Evolutionary conservation across 78 protist genomes (phyloP).

Genomic region (Creolimax fragrantissima): DNA sequence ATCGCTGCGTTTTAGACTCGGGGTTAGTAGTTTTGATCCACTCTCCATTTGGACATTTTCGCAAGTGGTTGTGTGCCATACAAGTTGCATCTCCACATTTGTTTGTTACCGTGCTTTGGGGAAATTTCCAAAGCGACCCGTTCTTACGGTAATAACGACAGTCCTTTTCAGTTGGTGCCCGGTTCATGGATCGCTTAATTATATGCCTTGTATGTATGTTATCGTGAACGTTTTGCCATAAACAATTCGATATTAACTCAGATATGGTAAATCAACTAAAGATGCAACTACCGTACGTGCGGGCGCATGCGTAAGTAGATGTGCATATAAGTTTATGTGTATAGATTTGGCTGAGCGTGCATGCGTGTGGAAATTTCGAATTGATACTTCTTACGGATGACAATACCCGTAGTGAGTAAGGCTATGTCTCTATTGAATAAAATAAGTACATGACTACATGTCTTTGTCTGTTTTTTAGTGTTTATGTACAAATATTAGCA

Average conservation of each 20-base stretch:
- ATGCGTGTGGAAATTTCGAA: no score
- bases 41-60: background rate
- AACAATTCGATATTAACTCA: background rate
- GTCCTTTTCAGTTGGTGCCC: background rate
- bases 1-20: background rate
- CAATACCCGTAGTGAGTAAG: no score
- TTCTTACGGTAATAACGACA: background rate
- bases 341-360: no score
- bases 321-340: no score
- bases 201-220: background rate
- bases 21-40: background rate
- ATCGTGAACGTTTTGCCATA: background rate
- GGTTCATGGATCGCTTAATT: background rate
- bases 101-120: background rate
- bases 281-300: no score
- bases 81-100: background rate
- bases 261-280: no score
- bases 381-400: background rate
- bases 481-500: no score
- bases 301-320: no score
- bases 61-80: background rate
- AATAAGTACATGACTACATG: no score
- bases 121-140: background rate
- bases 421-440: no score
- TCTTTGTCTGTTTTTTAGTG: no score